A percentile compares a stretch with the other conserved stretches of the same genome.
phyloP scores from a whole-genome alignment of 805 yeast species.

The Candida boidinii region DNA sequence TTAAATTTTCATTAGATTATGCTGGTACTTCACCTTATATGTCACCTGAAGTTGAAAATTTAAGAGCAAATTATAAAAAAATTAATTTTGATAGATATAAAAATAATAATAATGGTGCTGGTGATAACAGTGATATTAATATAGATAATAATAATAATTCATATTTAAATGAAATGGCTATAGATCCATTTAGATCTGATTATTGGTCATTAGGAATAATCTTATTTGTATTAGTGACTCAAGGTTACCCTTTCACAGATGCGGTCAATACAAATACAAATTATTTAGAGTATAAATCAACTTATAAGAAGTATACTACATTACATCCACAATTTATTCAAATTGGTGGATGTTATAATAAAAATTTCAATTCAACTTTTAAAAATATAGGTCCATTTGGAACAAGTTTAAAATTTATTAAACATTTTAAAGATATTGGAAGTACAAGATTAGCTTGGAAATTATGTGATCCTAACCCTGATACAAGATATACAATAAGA shows the following conservation, averaged over 20 bases:
- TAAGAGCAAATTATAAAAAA: conserved; percentile 31
- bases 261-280: conserved; percentile 38
- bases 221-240: conserved; percentile 49
- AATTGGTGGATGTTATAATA: conserved; percentile 17
- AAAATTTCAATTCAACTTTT: background rate
- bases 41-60: conserved; percentile 73
- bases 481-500: conserved; percentile 44
- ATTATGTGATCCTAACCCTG: conserved; percentile 54
- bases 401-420: conserved; percentile 30
- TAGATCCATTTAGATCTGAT: conserved; percentile 61
- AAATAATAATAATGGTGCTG: no score
- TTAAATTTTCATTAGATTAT: conserved; percentile 30
- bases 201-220: conserved; percentile 68
- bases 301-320: conserved; percentile 27
- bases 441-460: conserved; percentile 43
- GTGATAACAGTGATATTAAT: no score
- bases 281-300: conserved; percentile 45
- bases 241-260: conserved; percentile 51
- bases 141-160: conserved; percentile 24
- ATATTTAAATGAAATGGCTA: conserved; percentile 15
- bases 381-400: conserved; percentile 35
- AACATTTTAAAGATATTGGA: conserved; percentile 11
- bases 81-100: conserved; percentile 13
- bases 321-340: conserved; percentile 42
- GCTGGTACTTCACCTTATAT: conserved; percentile 80